Conservation (phyloP, 78 protist species). For the Diacronema lutheri region DNA sequence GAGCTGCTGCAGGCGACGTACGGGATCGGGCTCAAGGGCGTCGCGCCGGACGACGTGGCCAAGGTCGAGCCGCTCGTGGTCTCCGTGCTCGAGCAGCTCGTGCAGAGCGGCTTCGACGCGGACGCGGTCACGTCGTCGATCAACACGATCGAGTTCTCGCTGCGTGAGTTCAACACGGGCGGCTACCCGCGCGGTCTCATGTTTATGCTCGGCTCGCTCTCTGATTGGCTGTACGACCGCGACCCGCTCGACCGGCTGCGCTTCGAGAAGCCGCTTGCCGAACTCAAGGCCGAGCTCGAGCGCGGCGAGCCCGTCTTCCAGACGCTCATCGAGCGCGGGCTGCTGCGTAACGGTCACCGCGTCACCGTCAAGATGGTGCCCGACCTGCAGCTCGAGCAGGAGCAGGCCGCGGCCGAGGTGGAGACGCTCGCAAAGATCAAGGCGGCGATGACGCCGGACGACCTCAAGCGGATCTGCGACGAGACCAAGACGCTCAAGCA, state of each 20-base stretch:
- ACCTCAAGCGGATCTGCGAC: background rate
- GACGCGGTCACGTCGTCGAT: conserved; percentile 18
- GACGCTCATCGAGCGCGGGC: background rate
- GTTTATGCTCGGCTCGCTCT: conserved; percentile 1
- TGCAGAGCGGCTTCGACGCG: background rate
- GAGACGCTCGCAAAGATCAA: background rate
- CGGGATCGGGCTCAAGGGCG: conserved; percentile 20
- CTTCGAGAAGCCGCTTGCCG: conserved; percentile 1
- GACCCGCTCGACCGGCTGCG: background rate
- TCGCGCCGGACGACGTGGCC: background rate
- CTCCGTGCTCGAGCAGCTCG: background rate
- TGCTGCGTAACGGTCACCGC: conserved; percentile 12
- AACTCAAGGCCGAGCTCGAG: background rate
- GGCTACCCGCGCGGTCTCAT: conserved; percentile 27
- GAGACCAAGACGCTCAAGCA: background rate
- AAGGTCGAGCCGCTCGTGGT: conserved; percentile 11
- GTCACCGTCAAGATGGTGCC: background rate
- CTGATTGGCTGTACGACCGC: background rate
- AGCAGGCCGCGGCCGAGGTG: background rate
- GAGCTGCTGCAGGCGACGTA: conserved; percentile 18
- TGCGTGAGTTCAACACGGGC: conserved; percentile 55
- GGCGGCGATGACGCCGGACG: background rate
- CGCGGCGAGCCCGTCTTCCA: background rate
- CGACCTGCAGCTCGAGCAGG: background rate
- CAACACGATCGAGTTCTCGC: conserved; percentile 45